Evolutionary conservation across 768 basidiomycete species (phyloP).

Genomic region (Calocera viscosa): DNA sequence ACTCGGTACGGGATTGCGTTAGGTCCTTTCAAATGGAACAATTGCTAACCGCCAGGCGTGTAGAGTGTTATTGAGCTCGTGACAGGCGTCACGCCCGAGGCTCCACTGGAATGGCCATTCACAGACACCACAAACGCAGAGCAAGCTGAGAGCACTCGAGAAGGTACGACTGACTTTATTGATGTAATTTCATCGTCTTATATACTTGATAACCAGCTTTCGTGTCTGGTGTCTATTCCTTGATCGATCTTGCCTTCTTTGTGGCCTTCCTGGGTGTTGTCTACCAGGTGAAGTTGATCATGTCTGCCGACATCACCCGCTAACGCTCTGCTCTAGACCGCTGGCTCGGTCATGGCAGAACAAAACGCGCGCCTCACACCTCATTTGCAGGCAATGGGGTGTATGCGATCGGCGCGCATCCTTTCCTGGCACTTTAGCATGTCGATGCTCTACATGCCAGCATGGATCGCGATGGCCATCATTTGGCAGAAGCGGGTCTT

Average conservation of each 20-base stretch:
- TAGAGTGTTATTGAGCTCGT: constrained; percentile 62
- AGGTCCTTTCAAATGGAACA: neutral
- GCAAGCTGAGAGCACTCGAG: constrained; percentile 41
- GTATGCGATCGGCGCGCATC: constrained; percentile 55
- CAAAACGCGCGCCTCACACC: constrained; percentile 50
- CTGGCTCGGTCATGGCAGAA: constrained; percentile 56
- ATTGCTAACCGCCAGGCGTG: neutral
- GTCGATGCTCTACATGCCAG: constrained; percentile 57
- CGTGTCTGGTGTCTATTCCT: constrained; percentile 44
- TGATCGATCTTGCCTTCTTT: constrained; percentile 60
- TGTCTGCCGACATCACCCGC: neutral
- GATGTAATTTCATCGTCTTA: neutral
- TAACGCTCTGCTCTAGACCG: constrained; percentile 20
- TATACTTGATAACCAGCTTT: constrained; percentile 33
- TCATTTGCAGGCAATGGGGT: constrained; percentile 72
- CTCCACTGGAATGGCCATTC: constrained; percentile 63
- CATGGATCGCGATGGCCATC: constrained; percentile 56
- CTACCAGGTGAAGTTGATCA: constrained; percentile 42
- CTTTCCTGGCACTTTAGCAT: constrained; percentile 58
- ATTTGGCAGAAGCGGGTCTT: constrained; percentile 61
- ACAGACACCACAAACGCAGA: constrained; percentile 54
- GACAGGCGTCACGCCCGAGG: constrained; percentile 42
- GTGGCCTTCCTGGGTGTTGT: constrained; percentile 59
- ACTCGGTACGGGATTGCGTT: constrained; percentile 37
- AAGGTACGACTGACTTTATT: constrained; percentile 34